A percentile compares a stretch with the other conserved stretches of the same genome.
These are phyloP conservation scores for Thielaviopsis euricoi DNA, from an alignment of 2,329 filamentous ascomycete species.

Conservation along the genomic window DNA sequence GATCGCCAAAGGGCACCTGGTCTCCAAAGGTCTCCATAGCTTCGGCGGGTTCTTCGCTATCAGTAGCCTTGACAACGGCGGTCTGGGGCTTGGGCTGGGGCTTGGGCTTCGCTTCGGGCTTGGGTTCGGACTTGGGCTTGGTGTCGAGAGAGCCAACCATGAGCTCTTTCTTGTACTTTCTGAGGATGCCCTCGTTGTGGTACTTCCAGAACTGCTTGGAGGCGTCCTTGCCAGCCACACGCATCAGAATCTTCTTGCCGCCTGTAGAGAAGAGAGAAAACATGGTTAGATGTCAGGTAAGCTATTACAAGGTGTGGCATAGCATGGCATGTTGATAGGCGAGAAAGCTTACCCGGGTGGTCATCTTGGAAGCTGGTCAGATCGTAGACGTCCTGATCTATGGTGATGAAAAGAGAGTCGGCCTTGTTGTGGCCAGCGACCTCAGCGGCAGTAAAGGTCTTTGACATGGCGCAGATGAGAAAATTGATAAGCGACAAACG, in stretches of 20 bases:
- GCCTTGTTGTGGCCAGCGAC: constrained; percentile 85
- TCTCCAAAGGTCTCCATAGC: constrained; percentile 63
- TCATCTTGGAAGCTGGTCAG: constrained; percentile 77
- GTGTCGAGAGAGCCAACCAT: constrained; percentile 77
- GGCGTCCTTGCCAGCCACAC: constrained; percentile 48
- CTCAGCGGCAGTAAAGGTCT: constrained; percentile 68
- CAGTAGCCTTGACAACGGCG: constrained; percentile 14
- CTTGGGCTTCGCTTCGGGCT: constrained; percentile 26
- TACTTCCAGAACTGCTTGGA: constrained; percentile 56
- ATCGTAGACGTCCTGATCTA: constrained; percentile 94
- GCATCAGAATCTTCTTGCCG: constrained; percentile 48
- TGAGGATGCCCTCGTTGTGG: constrained; percentile 74
- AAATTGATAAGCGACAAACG: neutral
- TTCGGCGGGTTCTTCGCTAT: constrained; percentile 32
- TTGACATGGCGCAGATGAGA: constrained; percentile 49
- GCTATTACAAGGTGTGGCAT: neutral
- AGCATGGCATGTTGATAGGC: neutral
- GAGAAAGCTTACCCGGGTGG: constrained; percentile 48
- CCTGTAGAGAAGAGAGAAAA: constrained; percentile 20
- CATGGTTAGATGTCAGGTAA: neutral
- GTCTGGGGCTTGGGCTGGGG: constrained; percentile 19
- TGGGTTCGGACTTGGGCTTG: constrained; percentile 48
- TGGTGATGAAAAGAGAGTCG: constrained; percentile 71
- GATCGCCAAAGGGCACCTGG: constrained; percentile 81
- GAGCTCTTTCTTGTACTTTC: constrained; percentile 65